phyloP scores from a whole-genome alignment of 306 rosid genomes.

The Quercus gilva region DNA sequence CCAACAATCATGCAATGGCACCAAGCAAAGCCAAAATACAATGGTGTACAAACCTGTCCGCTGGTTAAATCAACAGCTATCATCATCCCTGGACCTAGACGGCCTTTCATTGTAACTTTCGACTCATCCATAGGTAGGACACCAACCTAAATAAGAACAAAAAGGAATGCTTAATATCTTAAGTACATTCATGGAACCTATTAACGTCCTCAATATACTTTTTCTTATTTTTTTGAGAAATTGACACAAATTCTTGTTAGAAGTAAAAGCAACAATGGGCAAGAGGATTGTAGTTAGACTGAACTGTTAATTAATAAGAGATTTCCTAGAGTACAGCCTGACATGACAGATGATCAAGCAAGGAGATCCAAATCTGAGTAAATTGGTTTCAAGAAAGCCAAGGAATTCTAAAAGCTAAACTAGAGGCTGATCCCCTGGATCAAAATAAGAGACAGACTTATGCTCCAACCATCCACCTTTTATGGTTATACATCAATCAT shows the following conservation, averaged over 20 bases:
- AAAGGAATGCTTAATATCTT: constrained; percentile 14
- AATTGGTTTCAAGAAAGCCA: background rate
- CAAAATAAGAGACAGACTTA: background rate
- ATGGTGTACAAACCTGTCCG: constrained; percentile 70
- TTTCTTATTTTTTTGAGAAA: background rate
- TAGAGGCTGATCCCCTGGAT: background rate
- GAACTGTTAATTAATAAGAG: background rate
- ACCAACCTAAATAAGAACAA: constrained; percentile 67
- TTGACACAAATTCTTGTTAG: background rate
- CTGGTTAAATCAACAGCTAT: constrained; percentile 80
- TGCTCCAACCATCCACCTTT: background rate
- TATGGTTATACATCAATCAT: background rate
- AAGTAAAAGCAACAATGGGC: background rate
- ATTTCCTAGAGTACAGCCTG: background rate
- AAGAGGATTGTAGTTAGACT: background rate
- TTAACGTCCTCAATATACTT: background rate
- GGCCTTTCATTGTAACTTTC: constrained; percentile 91
- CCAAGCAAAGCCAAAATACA: constrained; percentile 5
- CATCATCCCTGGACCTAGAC: constrained; percentile 99
- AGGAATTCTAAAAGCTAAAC: background rate
- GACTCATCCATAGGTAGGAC: constrained; percentile 94
- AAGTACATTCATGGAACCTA: constrained; percentile 7
- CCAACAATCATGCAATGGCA: background rate
- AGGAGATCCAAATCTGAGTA: background rate
- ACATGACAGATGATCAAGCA: constrained; percentile 2